Percentiles rank a stretch among this genome's conserved stretches.
phyloP scores from a whole-genome alignment of 2,329 filamentous ascomycete species.

The Chrysoporthe deuterocubensis region DNA sequence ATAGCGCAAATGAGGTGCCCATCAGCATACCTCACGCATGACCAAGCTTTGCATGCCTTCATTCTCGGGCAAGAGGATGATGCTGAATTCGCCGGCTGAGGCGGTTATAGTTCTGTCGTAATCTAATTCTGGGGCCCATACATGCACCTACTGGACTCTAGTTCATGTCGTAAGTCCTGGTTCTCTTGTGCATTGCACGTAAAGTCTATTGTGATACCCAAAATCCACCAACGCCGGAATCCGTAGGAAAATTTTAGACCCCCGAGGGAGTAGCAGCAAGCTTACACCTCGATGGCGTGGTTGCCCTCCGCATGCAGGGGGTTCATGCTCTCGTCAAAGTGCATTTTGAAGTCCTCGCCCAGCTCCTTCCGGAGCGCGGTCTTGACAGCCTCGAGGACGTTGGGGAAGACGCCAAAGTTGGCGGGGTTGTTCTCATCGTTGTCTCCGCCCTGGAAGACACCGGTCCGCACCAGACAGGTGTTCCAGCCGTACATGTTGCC shows the following conservation, averaged over 20 bases:
- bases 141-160: neutral
- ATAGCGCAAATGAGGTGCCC: too few species aligned
- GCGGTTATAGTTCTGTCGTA: neutral
- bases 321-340: constrained; percentile 74
- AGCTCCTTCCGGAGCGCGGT: constrained; percentile 70
- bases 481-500: constrained; percentile 86
- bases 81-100: neutral
- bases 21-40: neutral
- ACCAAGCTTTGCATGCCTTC: neutral
- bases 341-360: constrained; percentile 74
- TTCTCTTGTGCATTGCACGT: neutral
- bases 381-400: constrained; percentile 73
- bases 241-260: neutral
- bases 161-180: neutral
- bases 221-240: neutral
- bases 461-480: constrained; percentile 76
- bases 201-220: neutral
- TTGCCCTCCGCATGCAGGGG: constrained; percentile 42
- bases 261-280: neutral
- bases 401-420: constrained; percentile 75
- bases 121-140: neutral
- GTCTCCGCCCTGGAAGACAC: constrained; percentile 76
- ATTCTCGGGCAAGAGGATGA: neutral
- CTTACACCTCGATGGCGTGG: constrained; percentile 25
- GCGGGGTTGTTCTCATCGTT: constrained; percentile 79